Conservation (phyloP, 2,329 filamentous ascomycete genomes). For the Trichoderma sp. region DNA sequence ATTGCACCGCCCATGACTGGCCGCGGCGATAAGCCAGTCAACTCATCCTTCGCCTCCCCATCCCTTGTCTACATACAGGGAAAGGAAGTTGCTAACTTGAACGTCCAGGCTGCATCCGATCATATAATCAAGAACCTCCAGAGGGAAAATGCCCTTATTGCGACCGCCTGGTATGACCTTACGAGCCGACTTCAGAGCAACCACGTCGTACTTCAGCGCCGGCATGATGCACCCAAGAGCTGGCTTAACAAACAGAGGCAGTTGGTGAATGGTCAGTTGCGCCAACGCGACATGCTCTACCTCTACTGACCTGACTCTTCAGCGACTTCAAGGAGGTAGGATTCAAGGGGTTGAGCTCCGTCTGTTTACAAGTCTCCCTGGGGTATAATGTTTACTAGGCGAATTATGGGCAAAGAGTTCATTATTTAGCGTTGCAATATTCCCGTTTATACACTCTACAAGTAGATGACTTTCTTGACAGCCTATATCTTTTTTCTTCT, state of each 20-base stretch:
- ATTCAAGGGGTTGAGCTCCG: constrained; percentile 34
- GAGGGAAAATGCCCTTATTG: constrained; percentile 74
- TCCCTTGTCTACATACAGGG: background rate
- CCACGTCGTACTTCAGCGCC: constrained; percentile 71
- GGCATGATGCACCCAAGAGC: constrained; percentile 71
- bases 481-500: background rate
- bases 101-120: constrained; percentile 46
- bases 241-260: constrained; percentile 82
- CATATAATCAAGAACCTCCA: constrained; percentile 65
- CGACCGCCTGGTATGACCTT: constrained; percentile 84
- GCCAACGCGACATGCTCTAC: constrained; percentile 42
- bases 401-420: background rate
- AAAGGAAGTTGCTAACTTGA: background rate
- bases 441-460: background rate
- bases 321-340: constrained; percentile 48
- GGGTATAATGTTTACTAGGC: background rate
- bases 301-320: constrained; percentile 41
- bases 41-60: background rate
- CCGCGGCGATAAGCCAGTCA: background rate
- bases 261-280: constrained; percentile 59
- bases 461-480: background rate
- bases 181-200: constrained; percentile 77
- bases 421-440: constrained; percentile 3
- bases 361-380: background rate
- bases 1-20: background rate